Conservation (phyloP, 495 filamentous ascomycete genomes). For the Hypoxylon perforatum region DNA sequence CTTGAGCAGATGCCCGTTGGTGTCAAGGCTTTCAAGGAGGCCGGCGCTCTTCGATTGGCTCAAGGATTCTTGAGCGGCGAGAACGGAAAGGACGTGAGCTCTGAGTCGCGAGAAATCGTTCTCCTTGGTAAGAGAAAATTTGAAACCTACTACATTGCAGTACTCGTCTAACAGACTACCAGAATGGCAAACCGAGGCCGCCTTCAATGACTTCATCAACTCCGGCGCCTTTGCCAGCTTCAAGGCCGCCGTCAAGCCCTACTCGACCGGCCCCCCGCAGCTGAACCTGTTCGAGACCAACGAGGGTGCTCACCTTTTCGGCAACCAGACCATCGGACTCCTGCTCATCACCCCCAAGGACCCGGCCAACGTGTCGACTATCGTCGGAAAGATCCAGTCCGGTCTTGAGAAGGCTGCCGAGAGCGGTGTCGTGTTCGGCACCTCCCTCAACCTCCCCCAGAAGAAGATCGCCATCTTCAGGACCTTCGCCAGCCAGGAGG, state of each 20-base stretch:
- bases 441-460: slow-evolving; percentile 24
- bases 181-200: slow-evolving; percentile 26
- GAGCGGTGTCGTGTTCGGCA: slow-evolving; percentile 23
- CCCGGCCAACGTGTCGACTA: slow-evolving; percentile 1
- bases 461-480: slow-evolving; percentile 23
- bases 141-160: neutral
- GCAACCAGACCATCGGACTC: slow-evolving; percentile 8
- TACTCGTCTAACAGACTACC: slow-evolving; percentile 7
- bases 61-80: slow-evolving; percentile 16
- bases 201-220: slow-evolving; percentile 21
- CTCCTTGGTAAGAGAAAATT: slow-evolving; percentile 20
- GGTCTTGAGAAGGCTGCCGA: slow-evolving; percentile 7
- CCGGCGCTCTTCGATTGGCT: slow-evolving; percentile 8
- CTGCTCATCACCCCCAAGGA: slow-evolving; percentile 25
- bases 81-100: slow-evolving; percentile 23
- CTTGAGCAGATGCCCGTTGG: neutral
- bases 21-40: slow-evolving; percentile 13
- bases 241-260: slow-evolving; percentile 6
- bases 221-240: slow-evolving; percentile 12
- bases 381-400: slow-evolving; percentile 19
- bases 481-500: slow-evolving; percentile 15
- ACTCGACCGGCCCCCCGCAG: slow-evolving; percentile 17
- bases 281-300: slow-evolving; percentile 34
- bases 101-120: slow-evolving; percentile 19
- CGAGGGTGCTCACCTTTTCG: slow-evolving; percentile 12